phyloP scores from a whole-genome alignment of 1,284 basidiomycete genomes.

The Kalmanozyma brasiliensis region DNA sequence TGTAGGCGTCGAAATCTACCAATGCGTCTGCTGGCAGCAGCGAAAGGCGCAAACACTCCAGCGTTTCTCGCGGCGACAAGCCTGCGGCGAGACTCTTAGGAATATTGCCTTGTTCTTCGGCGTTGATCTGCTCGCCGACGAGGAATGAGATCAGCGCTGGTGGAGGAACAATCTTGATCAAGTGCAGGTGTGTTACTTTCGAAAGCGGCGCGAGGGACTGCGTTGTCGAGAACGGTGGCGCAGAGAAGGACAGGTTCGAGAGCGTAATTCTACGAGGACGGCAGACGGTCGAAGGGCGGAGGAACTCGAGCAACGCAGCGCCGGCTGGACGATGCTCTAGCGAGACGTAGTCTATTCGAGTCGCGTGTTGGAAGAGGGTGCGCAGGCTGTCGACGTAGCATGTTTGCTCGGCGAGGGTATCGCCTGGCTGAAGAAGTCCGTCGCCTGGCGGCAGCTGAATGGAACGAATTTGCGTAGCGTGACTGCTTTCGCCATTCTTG shows the following conservation, averaged over 20 bases:
- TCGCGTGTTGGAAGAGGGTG: constrained; percentile 27
- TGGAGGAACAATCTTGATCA: constrained; percentile 42
- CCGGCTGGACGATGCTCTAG: constrained; percentile 37
- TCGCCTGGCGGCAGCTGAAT: constrained; percentile 36
- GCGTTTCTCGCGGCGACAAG: constrained; percentile 19
- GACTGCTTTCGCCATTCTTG: not conserved
- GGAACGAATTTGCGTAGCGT: constrained; percentile 11
- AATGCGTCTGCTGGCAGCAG: constrained; percentile 38
- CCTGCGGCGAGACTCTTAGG: constrained; percentile 18
- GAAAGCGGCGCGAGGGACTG: constrained; percentile 30
- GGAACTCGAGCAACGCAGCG: constrained; percentile 27
- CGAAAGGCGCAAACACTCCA: constrained; percentile 33
- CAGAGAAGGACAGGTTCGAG: constrained; percentile 39
- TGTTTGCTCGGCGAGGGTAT: constrained; percentile 35
- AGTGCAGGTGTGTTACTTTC: constrained; percentile 30
- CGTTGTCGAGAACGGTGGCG: constrained; percentile 31
- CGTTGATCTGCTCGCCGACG: constrained; percentile 25
- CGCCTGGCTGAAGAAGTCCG: constrained; percentile 32
- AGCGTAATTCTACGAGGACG: constrained; percentile 35
- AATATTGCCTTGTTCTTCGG: constrained; percentile 32
- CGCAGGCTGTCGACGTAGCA: constrained; percentile 30
- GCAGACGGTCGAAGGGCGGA: constrained; percentile 20
- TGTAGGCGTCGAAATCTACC: constrained; percentile 33
- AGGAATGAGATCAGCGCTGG: constrained; percentile 40
- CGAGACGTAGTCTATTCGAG: constrained; percentile 23